phyloP scores from a whole-genome alignment of 768 basidiomycete genomes.

The Infundibulicybe gibba region DNA sequence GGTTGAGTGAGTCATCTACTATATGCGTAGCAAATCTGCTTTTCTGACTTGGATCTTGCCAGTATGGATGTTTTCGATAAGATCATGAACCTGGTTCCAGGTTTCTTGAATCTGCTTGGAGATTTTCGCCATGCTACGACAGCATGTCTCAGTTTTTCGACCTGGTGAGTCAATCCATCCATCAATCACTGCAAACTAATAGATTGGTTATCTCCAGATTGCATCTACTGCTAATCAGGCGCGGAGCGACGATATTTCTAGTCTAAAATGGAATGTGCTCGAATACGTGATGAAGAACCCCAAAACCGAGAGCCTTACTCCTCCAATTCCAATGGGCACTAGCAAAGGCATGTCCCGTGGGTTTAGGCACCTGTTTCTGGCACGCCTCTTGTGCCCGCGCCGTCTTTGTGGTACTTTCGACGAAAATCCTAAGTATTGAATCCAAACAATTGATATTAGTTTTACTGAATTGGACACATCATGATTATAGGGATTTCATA shows the following conservation, averaged over 20 bases:
- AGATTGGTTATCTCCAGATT: background rate
- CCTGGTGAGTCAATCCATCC: too few relatives aligned
- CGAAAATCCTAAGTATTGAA: constrained; percentile 6
- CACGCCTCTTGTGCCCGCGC: constrained; percentile 7
- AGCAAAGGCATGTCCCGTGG: constrained; percentile 1
- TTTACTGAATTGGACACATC: background rate
- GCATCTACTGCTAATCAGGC: background rate
- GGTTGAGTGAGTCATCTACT: too few relatives aligned
- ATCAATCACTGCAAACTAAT: background rate
- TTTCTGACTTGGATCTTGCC: too few relatives aligned
- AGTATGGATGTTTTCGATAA: too few relatives aligned
- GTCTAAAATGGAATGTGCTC: constrained; percentile 3
- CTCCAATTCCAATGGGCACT: constrained; percentile 2
- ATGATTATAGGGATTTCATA: background rate
- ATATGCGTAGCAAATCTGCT: too few relatives aligned
- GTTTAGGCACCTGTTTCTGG: constrained; percentile 8
- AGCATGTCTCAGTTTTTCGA: too few relatives aligned
- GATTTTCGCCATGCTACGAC: background rate
- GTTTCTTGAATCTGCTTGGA: background rate
- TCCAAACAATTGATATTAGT: background rate
- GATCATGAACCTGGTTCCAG: background rate
- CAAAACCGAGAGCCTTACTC: background rate
- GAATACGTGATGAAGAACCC: constrained; percentile 4
- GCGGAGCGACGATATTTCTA: constrained; percentile 3
- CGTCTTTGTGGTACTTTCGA: constrained; percentile 4